These are phyloP conservation scores for Vigna trinervia DNA, from an alignment of 306 rosid species.

Conservation along the genomic window DNA sequence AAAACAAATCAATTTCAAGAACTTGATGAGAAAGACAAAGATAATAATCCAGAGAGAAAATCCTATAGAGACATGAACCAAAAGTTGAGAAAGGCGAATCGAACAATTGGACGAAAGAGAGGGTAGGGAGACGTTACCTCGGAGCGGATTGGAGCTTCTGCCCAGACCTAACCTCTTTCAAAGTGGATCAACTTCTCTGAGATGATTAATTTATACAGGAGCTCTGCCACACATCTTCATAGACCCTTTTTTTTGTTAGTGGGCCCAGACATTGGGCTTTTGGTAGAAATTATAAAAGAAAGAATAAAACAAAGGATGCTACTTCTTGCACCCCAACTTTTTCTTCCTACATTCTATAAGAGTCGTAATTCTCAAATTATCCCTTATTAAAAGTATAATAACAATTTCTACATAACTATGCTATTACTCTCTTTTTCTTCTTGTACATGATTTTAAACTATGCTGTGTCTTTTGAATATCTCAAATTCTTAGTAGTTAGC, in stretches of 20 bases:
- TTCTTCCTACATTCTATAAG: too few relatives aligned
- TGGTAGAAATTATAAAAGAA: too few relatives aligned
- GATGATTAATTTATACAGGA: background rate
- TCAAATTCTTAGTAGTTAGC: too few relatives aligned
- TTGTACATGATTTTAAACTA: too few relatives aligned
- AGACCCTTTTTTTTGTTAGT: background rate
- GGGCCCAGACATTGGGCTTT: conserved; percentile 2
- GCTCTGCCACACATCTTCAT: background rate
- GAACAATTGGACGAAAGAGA: background rate
- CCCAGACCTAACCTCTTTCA: conserved; percentile 31
- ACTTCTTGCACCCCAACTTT: too few relatives aligned
- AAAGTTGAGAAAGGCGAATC: background rate
- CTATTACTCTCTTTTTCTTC: too few relatives aligned
- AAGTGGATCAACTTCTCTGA: background rate
- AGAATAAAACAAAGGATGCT: too few relatives aligned
- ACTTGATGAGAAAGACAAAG: background rate
- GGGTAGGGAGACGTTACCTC: conserved; percentile 1
- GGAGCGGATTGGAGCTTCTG: background rate
- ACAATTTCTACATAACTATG: too few relatives aligned
- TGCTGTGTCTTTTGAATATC: too few relatives aligned
- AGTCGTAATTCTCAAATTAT: too few relatives aligned
- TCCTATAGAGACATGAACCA: background rate
- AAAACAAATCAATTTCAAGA: background rate
- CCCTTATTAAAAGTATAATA: too few relatives aligned
- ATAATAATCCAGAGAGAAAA: background rate